Percentiles rank a stretch among this genome's conserved stretches.
Evolutionary conservation across 176 grass and related monocot species (phyloP).

Genomic region (Thalia dealbata): DNA sequence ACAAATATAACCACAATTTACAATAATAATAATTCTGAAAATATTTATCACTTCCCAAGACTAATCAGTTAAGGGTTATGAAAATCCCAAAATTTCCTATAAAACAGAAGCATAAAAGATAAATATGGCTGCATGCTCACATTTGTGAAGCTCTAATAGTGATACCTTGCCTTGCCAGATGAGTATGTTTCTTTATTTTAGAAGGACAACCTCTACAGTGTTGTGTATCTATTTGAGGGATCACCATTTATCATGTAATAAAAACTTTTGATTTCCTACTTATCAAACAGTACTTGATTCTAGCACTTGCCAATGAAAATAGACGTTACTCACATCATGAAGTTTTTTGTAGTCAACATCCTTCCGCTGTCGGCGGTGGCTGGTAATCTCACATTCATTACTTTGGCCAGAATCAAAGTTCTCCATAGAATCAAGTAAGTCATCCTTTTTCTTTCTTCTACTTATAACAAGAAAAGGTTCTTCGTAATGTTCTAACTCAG

Average conservation of each 20-base stretch:
- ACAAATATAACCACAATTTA: not conserved
- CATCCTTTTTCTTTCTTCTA: constrained; percentile 4
- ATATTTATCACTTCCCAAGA: not conserved
- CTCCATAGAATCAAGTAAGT: constrained; percentile 19
- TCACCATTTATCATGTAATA: not conserved
- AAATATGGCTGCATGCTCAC: not conserved
- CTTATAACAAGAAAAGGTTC: constrained; percentile 25
- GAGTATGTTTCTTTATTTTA: not conserved
- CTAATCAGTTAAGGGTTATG: not conserved
- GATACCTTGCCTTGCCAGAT: not conserved
- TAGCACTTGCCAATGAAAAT: not conserved
- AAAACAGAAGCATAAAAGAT: not conserved
- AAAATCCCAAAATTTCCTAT: not conserved
- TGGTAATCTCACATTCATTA: constrained; percentile 36
- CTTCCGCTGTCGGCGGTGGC: constrained; percentile 41
- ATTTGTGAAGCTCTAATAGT: not conserved
- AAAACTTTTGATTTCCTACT: not conserved
- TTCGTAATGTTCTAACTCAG: constrained; percentile 36
- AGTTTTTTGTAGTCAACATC: constrained; percentile 85
- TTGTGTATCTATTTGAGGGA: not conserved
- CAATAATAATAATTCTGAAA: not conserved
- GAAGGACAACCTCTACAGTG: not conserved
- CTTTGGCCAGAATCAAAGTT: constrained; percentile 41
- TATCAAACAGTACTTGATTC: not conserved
- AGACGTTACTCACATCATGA: constrained; percentile 60